phyloP scores from a whole-genome alignment of 139 green algal species.

The Chlorella vulgaris region DNA sequence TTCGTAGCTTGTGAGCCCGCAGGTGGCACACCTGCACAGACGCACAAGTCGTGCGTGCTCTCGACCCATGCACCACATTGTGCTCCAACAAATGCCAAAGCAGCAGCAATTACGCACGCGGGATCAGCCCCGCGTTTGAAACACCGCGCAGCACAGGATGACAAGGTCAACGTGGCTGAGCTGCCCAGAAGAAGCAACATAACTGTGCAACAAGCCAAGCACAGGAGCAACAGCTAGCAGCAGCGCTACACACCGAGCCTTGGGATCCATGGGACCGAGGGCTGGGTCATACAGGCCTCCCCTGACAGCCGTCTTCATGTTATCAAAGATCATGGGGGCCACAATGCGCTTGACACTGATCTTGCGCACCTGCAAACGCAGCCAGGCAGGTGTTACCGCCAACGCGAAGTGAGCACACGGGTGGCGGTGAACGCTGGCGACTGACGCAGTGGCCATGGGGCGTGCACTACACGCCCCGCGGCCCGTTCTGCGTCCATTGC shows the following conservation, averaged over 20 bases:
- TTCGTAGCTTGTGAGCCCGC: constrained; percentile 64
- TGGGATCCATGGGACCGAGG: constrained; percentile 83
- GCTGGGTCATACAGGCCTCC: constrained; percentile 92
- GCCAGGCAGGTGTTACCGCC: too few relatives aligned
- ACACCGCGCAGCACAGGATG: too few relatives aligned
- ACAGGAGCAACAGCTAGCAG: neutral
- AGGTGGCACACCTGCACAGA: constrained; percentile 84
- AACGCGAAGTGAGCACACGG: neutral
- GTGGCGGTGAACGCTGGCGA: neutral
- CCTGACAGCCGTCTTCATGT: constrained; percentile 73
- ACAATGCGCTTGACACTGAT: constrained; percentile 89
- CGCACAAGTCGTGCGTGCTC: too few relatives aligned
- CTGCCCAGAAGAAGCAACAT: neutral
- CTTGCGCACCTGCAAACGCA: constrained; percentile 41
- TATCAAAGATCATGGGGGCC: constrained; percentile 85
- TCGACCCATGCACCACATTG: too few relatives aligned
- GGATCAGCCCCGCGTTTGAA: neutral
- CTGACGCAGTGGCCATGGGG: too few relatives aligned
- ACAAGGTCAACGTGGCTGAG: too few relatives aligned
- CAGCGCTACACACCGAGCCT: constrained; percentile 51
- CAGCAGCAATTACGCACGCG: neutral
- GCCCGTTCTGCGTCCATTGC: too few relatives aligned
- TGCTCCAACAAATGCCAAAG: neutral
- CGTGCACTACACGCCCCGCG: neutral
- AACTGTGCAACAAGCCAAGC: neutral